Evolutionary conservation across 2,329 filamentous ascomycete genomes (phyloP).

Genomic region (Diaporthe vaccinii): DNA sequence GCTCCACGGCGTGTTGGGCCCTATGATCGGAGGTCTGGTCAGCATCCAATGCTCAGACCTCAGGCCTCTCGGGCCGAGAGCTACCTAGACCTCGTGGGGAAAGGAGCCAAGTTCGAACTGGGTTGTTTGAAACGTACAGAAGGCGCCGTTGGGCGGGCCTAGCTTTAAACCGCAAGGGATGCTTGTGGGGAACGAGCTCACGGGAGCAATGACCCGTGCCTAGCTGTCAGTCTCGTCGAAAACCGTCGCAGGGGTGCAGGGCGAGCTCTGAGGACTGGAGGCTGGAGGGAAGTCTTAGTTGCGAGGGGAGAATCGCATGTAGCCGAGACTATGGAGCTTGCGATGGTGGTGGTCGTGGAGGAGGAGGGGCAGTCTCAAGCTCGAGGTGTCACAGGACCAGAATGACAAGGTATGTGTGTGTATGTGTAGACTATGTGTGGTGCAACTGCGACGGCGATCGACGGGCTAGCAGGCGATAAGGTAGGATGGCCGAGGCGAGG

Average conservation of each 20-base stretch:
- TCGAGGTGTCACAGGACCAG: conserved; percentile 36
- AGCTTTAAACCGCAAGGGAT: conserved; percentile 25
- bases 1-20: conserved; percentile 1
- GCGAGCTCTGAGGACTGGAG: background rate
- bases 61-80: conserved; percentile 4
- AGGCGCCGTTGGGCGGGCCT: conserved; percentile 33
- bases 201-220: conserved; percentile 26
- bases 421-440: conserved; percentile 12
- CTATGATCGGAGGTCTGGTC: conserved; percentile 28
- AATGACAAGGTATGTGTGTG: conserved; percentile 23
- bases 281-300: background rate
- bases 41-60: conserved; percentile 35
- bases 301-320: conserved; percentile 11
- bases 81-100: conserved; percentile 6
- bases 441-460: conserved; percentile 26
- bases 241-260: background rate
- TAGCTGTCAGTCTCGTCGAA: background rate
- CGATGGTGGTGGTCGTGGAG: background rate
- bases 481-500: conserved; percentile 33
- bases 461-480: conserved; percentile 31
- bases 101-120: conserved; percentile 30
- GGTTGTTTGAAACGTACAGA: conserved; percentile 40
- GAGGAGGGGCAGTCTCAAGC: conserved; percentile 36
- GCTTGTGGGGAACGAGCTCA: conserved; percentile 28
- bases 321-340: conserved; percentile 16